Percentiles rank a stretch among this genome's conserved stretches.
phyloP scores from a whole-genome alignment of 2,329 filamentous ascomycete species.

The Colletotrichum lupini region DNA sequence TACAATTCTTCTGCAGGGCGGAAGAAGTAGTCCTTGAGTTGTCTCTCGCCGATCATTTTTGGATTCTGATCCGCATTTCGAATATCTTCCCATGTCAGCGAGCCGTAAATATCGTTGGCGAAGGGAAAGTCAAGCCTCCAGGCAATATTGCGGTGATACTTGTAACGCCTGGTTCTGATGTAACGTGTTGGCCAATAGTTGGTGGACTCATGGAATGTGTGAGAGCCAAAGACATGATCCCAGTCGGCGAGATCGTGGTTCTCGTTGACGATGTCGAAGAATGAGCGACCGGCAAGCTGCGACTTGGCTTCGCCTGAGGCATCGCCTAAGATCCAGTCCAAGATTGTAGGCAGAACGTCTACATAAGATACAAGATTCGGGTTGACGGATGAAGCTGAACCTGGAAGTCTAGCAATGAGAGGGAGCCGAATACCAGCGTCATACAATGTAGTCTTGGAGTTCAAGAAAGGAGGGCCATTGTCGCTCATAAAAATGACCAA shows the following conservation, averaged over 20 bases:
- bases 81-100: not conserved
- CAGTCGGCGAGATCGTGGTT: conserved; percentile 38
- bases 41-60: not conserved
- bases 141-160: not conserved
- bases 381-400: not conserved
- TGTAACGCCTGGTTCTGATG: conserved; percentile 47
- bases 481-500: conserved; percentile 60
- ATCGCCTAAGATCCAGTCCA: not conserved
- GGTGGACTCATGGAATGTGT: conserved; percentile 62
- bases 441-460: conserved; percentile 62
- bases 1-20: not conserved
- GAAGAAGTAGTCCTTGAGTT: not conserved
- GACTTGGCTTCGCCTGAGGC: not conserved
- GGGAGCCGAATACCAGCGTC: conserved; percentile 40
- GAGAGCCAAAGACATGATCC: conserved; percentile 59
- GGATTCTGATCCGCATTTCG: not conserved
- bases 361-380: not conserved
- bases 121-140: not conserved
- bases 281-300: not conserved
- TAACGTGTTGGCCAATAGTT: conserved; percentile 63
- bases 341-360: not conserved
- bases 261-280: conserved; percentile 20
- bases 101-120: not conserved
- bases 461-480: conserved; percentile 61
- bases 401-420: not conserved